Percentiles rank a stretch among this genome's conserved stretches.
Conservation (phyloP, 2,329 filamentous ascomycete genomes). For the Plectosphaerella plurivora region DNA sequence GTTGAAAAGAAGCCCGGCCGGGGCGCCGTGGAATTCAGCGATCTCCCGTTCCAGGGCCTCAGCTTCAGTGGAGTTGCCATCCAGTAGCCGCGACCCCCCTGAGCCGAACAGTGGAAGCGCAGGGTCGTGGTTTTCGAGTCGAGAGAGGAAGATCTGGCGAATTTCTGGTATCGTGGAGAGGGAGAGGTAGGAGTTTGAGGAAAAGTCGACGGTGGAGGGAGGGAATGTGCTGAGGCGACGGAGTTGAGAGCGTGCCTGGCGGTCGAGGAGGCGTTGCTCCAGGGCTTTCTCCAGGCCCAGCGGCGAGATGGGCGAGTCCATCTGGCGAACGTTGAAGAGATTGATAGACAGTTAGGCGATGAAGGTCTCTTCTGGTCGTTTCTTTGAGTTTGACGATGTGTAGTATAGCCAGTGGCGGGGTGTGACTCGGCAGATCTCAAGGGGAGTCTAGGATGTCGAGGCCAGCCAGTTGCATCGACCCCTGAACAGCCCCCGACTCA, state of each 20-base stretch:
- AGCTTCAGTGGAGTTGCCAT: slow-evolving; percentile 42
- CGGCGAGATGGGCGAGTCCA: neutral
- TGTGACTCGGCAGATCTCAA: too few relatives aligned
- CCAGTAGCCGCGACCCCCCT: slow-evolving; percentile 47
- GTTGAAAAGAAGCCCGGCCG: slow-evolving; percentile 46
- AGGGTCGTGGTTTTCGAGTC: slow-evolving; percentile 15
- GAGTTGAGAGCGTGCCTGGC: slow-evolving; percentile 27
- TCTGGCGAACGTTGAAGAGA: too few relatives aligned
- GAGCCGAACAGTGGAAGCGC: slow-evolving; percentile 34
- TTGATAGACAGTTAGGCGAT: too few relatives aligned
- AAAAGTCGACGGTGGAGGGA: slow-evolving; percentile 68
- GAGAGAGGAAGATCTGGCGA: slow-evolving; percentile 60
- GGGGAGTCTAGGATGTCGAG: too few relatives aligned
- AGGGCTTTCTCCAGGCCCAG: slow-evolving; percentile 5
- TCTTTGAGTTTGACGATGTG: too few relatives aligned
- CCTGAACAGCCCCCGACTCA: too few relatives aligned
- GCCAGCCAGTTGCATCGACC: too few relatives aligned
- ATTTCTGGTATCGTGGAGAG: slow-evolving; percentile 49
- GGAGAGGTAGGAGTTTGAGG: slow-evolving; percentile 77
- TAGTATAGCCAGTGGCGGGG: too few relatives aligned
- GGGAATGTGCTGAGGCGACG: slow-evolving; percentile 54
- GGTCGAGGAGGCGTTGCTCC: slow-evolving; percentile 6
- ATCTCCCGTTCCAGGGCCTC: slow-evolving; percentile 42
- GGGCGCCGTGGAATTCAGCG: slow-evolving; percentile 41
- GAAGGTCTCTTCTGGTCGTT: too few relatives aligned